Base-by-base conservation (phyloP, 129 eudicot genomes). In the Flaveria bidentis region DNA sequence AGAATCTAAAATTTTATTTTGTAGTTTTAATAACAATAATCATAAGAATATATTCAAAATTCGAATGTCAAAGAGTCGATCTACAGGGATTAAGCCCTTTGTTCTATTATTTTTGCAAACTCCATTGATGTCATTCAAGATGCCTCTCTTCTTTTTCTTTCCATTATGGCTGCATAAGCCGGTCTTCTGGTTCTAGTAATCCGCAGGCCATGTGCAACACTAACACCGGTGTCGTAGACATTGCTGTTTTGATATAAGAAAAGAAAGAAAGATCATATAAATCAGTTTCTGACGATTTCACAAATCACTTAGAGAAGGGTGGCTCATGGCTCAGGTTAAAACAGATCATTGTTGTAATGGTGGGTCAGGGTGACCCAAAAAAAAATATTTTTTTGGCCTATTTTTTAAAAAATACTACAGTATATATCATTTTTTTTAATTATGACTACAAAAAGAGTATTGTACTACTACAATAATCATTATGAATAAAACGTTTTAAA, bases 61-160 rank as follows among this genome's bases (percentile, higher is more conserved):
- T 70, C 46, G 8, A 26, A 51, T 26, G 23, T 15, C 75, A 15
- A 16, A 14, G 11, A 69, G 18, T 25, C 74, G 15, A 9, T 47
- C 42, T 6, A 47, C 22, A 50, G 49, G 61, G 73, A 69, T 22
- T 69, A 69, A 69, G 45, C 46, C 70, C 33, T 11, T 60, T 4
- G 36, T 46, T 62, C 26, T 17, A 23, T 39, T 23, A 17, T 61
- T 42, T 25, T 23, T 23, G 62, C 61, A 17, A 16, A 63, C 60
- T 75, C 71, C 72, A 42, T 74, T 28, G 33, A 17, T 18, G 61
- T 20, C 79, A 30, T 47, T 30, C 36, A 75, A 49, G 63, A 75
- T 75, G 72, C 49, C 30, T 74, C 51, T 17, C 36, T 62, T 44
- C 61, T 63, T 65, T 39, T 30, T 63, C 67, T 70, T 64, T 63